These are phyloP conservation scores for Atractiella rhizophila DNA, from an alignment of 768 basidiomycete genomes.

Conservation along the genomic window DNA sequence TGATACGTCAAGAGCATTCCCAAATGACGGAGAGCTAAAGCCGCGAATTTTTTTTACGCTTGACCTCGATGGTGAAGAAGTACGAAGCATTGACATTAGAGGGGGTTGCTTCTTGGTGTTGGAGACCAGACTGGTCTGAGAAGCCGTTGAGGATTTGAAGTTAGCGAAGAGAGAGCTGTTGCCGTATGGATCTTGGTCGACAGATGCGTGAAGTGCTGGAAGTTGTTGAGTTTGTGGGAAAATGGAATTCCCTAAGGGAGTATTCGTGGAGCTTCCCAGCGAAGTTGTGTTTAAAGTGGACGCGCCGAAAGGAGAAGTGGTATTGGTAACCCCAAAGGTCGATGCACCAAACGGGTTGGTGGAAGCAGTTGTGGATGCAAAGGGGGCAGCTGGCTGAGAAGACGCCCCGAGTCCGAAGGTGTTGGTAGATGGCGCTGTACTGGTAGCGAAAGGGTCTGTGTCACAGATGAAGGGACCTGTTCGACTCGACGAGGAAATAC, in stretches of 20 bases:
- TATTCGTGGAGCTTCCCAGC: no score
- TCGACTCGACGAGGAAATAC: neutral
- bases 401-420: constrained; percentile 1
- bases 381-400: neutral
- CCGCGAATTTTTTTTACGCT: constrained; percentile 15
- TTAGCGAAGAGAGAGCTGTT: constrained; percentile 22
- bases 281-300: constrained; percentile 20
- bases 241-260: no score
- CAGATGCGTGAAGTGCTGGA: constrained; percentile 45
- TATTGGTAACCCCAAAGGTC: neutral
- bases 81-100: constrained; percentile 13
- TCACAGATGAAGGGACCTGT: neutral
- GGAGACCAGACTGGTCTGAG: constrained; percentile 1
- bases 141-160: neutral
- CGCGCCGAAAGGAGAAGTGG: neutral
- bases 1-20: neutral
- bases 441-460: neutral
- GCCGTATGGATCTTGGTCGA: constrained; percentile 39
- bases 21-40: constrained; percentile 8
- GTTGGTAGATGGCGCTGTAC: neutral
- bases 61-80: constrained; percentile 12
- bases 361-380: neutral
- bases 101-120: constrained; percentile 16
- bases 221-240: no score
- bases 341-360: neutral